A percentile compares a stretch with the other conserved stretches of the same genome.
These are phyloP conservation scores for Neodidymelliopsis sp. DNA, from an alignment of 2,329 filamentous ascomycete species.

Conservation along the genomic window DNA sequence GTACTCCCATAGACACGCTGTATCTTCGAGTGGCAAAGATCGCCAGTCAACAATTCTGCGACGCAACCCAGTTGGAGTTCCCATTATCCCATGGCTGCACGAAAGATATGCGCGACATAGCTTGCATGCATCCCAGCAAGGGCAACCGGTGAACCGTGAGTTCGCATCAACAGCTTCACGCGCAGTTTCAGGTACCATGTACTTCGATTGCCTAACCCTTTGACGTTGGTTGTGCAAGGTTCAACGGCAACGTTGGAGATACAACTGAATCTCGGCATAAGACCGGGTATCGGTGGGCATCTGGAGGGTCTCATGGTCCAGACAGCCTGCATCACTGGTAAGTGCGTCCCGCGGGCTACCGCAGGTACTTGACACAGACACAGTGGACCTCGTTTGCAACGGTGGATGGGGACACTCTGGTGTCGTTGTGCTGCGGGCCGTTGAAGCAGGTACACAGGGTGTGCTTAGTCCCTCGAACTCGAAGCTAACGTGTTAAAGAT, in stretches of 20 bases:
- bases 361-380: constrained; percentile 16
- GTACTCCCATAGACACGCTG: constrained; percentile 1
- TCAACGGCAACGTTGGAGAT: neutral
- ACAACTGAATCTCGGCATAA: neutral
- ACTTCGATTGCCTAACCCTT: neutral
- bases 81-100: constrained; percentile 2
- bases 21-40: neutral
- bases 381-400: constrained; percentile 1
- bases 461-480: constrained; percentile 9
- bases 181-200: constrained; percentile 2
- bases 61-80: neutral
- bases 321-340: too few relatives aligned
- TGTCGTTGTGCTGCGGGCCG: constrained; percentile 8
- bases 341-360: constrained; percentile 14
- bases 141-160: constrained; percentile 10
- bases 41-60: neutral
- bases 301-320: neutral
- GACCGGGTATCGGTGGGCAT: constrained; percentile 7
- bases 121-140: constrained; percentile 12
- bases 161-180: neutral
- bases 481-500: neutral
- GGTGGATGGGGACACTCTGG: neutral
- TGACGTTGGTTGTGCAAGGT: constrained; percentile 1
- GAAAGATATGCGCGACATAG: constrained; percentile 12
- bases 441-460: constrained; percentile 13